Evolutionary conservation across 2,329 filamentous ascomycete species (phyloP).

Genomic region (Penicillium sumatraense): DNA sequence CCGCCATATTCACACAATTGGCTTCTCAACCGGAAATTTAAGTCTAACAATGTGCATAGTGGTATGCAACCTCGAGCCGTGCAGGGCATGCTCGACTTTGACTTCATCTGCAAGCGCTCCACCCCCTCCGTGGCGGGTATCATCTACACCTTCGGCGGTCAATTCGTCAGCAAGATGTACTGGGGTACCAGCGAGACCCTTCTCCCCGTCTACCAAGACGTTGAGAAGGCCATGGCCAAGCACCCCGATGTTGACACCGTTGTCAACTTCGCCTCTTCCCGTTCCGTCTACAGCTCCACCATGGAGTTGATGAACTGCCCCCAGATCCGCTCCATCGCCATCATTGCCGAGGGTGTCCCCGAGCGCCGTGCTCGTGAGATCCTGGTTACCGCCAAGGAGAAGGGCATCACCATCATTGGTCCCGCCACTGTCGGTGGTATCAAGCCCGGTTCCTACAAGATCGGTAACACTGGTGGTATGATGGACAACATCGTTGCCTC

Average conservation of each 20-base stretch:
- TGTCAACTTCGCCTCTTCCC: conserved; percentile 99
- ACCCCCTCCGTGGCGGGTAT: conserved; percentile 97
- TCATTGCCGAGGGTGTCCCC: conserved; percentile 98
- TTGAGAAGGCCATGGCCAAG: conserved; percentile 91
- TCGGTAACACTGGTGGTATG: conserved; percentile 99
- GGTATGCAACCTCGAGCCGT: conserved; percentile 95
- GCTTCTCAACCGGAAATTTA: conserved; percentile 1
- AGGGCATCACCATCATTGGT: conserved; percentile 98
- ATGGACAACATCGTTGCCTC: conserved; percentile 99
- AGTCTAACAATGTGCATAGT: conserved; percentile 47
- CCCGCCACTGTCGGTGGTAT: conserved; percentile 98
- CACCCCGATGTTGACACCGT: conserved; percentile 96
- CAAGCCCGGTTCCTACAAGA: conserved; percentile 99
- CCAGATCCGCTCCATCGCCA: conserved; percentile 98
- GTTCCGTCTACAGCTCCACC: conserved; percentile 97
- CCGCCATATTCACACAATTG: not conserved
- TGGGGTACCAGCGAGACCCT: conserved; percentile 99
- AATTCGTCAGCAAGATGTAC: conserved; percentile 99
- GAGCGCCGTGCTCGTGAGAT: conserved; percentile 98
- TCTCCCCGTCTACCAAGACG: conserved; percentile 95
- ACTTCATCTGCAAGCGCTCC: conserved; percentile 99
- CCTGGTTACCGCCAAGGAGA: conserved; percentile 93
- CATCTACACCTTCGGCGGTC: conserved; percentile 99
- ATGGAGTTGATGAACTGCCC: conserved; percentile 98
- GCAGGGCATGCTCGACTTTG: conserved; percentile 96